Evolutionary conservation across 2,329 filamentous ascomycete species (phyloP), one percentile per base, ranked within the genome.

Genomic region (Incumbomyces lentus): DNA sequence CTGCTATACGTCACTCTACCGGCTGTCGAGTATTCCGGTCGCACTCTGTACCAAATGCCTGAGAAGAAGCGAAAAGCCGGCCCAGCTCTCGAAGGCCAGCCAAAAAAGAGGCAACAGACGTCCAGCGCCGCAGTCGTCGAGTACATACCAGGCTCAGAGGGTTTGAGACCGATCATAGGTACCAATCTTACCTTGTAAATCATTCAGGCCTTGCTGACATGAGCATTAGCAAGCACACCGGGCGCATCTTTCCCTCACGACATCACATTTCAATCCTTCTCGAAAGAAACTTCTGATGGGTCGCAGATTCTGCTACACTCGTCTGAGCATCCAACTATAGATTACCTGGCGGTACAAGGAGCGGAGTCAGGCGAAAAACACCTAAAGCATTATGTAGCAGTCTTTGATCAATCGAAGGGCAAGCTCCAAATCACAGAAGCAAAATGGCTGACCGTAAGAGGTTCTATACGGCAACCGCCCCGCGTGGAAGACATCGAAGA

Each of bases 241-340:
- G 60, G 60, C 12, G 40, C 57, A 14, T 49, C 31, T 2, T 47
- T 62, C 17, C 55, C 59, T 26, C 18, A 42, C 14, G 37, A 55
- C 6, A 29, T 52, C 35, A 33, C 26, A 3, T 58, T 58, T 44
- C 32, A 53, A 10, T 42, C 50, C 8, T 57, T 50, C 34, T 49
- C 47, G 13, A 55, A 54, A 34, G 51, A 52, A 31, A 49, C 44
- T 8, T 12, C 26, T 3, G 48, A 48, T 22, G 41, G 26, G 18
- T 68, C 72, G 35, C 70, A 77, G 46, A 59, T 81, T 6, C 68
- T 81, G 31, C 68, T 81, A 8, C 77, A 81, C 50, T 78, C 78
- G 5, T 78, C 76, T 19, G 65, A 73, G 40, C 78, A 82, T 52
- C 67, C 74, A 12, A 75, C 72, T 44, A 68, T 82, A 44, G 76